Conservation (phyloP, 2,329 filamentous ascomycete genomes). For the Coleophoma crateriformis region DNA sequence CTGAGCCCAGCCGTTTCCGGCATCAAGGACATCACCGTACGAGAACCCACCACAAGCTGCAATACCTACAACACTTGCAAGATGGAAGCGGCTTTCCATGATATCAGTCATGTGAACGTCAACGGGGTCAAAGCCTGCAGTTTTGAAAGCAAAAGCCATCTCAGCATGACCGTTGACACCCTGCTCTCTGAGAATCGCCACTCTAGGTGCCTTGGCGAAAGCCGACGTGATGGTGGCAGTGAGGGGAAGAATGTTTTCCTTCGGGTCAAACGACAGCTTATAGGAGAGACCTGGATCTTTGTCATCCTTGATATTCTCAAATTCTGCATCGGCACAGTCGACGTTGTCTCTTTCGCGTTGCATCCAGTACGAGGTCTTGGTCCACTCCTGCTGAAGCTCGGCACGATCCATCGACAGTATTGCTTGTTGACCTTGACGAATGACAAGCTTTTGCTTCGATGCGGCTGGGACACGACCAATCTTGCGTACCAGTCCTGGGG, state of each 20-base stretch:
- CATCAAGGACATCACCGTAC: slow-evolving; percentile 81
- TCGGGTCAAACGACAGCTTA: slow-evolving; percentile 73
- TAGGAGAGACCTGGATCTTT: slow-evolving; percentile 79
- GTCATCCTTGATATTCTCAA: slow-evolving; percentile 66
- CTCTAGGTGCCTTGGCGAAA: slow-evolving; percentile 60
- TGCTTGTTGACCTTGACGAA: slow-evolving; percentile 65
- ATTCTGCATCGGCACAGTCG: slow-evolving; percentile 79
- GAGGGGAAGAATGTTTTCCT: slow-evolving; percentile 68
- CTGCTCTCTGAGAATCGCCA: slow-evolving; percentile 92
- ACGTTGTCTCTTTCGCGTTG: slow-evolving; percentile 88
- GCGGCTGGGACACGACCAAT: slow-evolving; percentile 71
- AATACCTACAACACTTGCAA: slow-evolving; percentile 79
- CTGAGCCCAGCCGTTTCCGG: slow-evolving; percentile 95
- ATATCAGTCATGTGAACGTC: slow-evolving; percentile 98
- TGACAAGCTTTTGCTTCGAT: slow-evolving; percentile 68
- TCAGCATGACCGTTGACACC: slow-evolving; percentile 96
- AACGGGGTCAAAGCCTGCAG: slow-evolving; percentile 83
- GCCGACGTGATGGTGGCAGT: slow-evolving; percentile 40
- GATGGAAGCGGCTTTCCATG: slow-evolving; percentile 63
- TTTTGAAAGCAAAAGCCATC: slow-evolving; percentile 94
- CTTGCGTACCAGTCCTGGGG: slow-evolving; percentile 73
- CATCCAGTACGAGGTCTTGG: slow-evolving; percentile 83
- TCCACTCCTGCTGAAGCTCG: slow-evolving; percentile 82
- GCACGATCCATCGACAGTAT: slow-evolving; percentile 65
- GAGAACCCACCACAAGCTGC: slow-evolving; percentile 97